Evolutionary conservation across 139 green algal species (phyloP), one percentile per base, ranked within the genome.

Genomic region (Chlorella sp.): DNA sequence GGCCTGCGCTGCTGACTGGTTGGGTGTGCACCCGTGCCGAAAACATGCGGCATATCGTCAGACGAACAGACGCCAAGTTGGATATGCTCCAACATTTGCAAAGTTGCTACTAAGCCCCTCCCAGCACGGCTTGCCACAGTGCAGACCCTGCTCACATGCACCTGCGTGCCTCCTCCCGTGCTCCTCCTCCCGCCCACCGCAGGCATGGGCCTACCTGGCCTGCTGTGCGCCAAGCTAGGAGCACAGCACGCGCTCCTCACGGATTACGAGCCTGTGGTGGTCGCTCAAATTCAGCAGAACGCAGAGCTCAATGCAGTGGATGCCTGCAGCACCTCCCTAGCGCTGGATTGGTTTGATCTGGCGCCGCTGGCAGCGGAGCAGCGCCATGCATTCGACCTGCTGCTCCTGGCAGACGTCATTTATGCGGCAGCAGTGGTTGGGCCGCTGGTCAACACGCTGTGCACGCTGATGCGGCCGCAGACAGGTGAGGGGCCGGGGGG

Each of bases 141-240:
- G n/a, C n/a, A n/a, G n/a, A n/a, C n/a, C n/a, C n/a, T n/a, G n/a
- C n/a, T n/a, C n/a, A n/a, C n/a, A n/a, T n/a, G n/a, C n/a, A n/a
- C 44, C 44, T 51, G 44, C 44, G 9, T 16, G 44, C 44, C 44
- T 51, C 44, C 44, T 51, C 7, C 44, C 44, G 44, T 51, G 44
- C 44, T n/a, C n/a, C n/a, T n/a, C n/a, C n/a, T n/a, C n/a, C n/a
- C n/a, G n/a, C n/a, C n/a, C n/a, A n/a, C n/a, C n/a, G n/a, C 82
- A 82, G 82, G 82, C 72, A 75, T 86, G 57, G 82, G 82, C 20
- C 72, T 86, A 60, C 82, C 82, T 0, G 82, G 57, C 60, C 82
- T 86, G 71, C 82, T 86, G 23, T 55, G 47, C 44, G 82, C 82
- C 11, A 75, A 67, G 41, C 82, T 86, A 60, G 82, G 72, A 0